Evolutionary conservation across 352 stramenopile genomes (phyloP), one percentile per base, ranked within the genome.

Genomic region (Phytophthora megakarya): DNA sequence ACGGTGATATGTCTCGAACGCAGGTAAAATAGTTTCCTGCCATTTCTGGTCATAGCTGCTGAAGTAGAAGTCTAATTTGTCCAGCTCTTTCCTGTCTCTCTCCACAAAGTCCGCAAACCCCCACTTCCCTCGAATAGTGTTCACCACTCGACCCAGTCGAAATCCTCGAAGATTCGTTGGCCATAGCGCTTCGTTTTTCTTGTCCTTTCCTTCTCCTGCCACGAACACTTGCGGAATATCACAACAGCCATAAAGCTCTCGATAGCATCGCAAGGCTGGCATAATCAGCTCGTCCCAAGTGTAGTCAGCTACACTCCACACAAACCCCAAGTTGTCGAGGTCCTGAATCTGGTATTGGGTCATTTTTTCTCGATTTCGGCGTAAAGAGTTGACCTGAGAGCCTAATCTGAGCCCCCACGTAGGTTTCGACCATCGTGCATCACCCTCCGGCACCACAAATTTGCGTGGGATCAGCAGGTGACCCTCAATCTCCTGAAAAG

Each of bases 51-150:
- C 73, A 25, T 71, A 59, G 52, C 47, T 78, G 48, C 68, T 74
- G 37, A 88, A 77, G 19, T 76, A 75, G 35, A 92, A 90, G 0
- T 71, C 75, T 39, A 92, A 55, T 15, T 54, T 42, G 18, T 72
- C 35, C 7, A 94, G 62, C 23, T 78, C 76, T 7, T 61, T 57
- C 11, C 49, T 49, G 26, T 74, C 73, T 28, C 51, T 65, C 23
- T 76, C 53, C 63, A 84, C 43, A 49, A 79, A 72, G 16, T 67
- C 28, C 6, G 48, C 25, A 44, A 76, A 86, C 1, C 47, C 33
- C 18, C 68, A 75, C 1, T 55, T 57, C 1, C 61, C 60, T 28
- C 82, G 78, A 45, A 86, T 64, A 4, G 70, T 58, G 65, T 89
- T 89, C 23, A 92, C 72, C 51, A 78, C 66, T 11, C 21, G 33